Evolutionary conservation across 495 filamentous ascomycete genomes (phyloP).

Genomic region (Annulohypoxylon maeteangense): DNA sequence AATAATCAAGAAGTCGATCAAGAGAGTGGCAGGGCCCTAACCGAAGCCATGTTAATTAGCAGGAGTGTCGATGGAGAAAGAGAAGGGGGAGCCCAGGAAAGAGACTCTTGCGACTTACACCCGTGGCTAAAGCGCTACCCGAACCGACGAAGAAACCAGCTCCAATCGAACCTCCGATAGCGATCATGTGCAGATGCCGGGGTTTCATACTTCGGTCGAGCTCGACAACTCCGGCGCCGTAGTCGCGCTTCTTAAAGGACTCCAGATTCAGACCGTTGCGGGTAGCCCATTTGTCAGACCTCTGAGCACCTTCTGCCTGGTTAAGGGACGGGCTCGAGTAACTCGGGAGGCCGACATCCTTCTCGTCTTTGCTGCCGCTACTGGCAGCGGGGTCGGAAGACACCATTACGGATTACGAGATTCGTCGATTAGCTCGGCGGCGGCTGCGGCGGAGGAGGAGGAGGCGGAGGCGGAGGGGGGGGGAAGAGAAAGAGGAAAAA

Average conservation of each 20-base stretch:
- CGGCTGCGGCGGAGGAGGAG: not conserved
- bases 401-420: constrained; percentile 41
- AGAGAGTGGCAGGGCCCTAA: constrained; percentile 60
- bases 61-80: not conserved
- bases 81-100: not conserved
- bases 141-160: constrained; percentile 70
- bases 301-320: constrained; percentile 21
- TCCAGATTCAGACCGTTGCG: constrained; percentile 62
- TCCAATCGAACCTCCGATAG: constrained; percentile 77
- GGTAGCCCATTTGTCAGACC: constrained; percentile 56
- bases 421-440: constrained; percentile 22
- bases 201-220: constrained; percentile 71
- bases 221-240: constrained; percentile 50
- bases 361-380: constrained; percentile 45
- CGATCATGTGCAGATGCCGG: constrained; percentile 80
- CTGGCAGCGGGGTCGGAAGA: constrained; percentile 47
- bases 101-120: constrained; percentile 45
- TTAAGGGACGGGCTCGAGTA: constrained; percentile 20
- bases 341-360: constrained; percentile 37
- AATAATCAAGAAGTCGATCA: constrained; percentile 66
- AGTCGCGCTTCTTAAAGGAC: constrained; percentile 60
- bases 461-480: not conserved
- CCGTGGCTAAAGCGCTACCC: constrained; percentile 57
- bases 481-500: not conserved
- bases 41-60: constrained; percentile 6